A percentile compares a stretch with the other conserved stretches of the same genome.
phyloP scores from a whole-genome alignment of 1,139 yeast genomes.

The Wickerhamomyces sp. region DNA sequence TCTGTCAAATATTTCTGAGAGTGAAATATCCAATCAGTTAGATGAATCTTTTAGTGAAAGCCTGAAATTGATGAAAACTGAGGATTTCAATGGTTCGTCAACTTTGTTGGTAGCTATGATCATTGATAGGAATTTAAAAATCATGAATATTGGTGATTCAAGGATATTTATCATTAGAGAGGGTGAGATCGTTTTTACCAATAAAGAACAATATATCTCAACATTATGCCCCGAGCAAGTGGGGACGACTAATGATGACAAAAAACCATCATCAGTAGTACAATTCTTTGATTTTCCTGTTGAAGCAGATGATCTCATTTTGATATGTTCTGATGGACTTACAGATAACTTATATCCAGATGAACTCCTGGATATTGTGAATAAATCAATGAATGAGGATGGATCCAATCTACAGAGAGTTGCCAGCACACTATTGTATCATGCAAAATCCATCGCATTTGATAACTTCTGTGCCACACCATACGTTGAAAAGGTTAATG shows the following conservation, averaged over 20 bases:
- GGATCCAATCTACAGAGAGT: slow-evolving; percentile 33
- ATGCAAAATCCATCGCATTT: slow-evolving; percentile 48
- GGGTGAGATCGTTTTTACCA: slow-evolving; percentile 41
- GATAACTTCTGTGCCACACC: slow-evolving; percentile 55
- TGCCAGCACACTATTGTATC: slow-evolving; percentile 37
- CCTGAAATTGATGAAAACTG: slow-evolving; percentile 49
- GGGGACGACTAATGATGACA: slow-evolving; percentile 42
- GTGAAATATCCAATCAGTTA: slow-evolving; percentile 23
- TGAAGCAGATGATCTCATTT: slow-evolving; percentile 38
- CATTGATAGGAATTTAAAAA: slow-evolving; percentile 40
- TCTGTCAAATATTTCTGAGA: slow-evolving; percentile 9
- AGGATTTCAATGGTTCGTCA: slow-evolving; percentile 47
- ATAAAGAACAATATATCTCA: slow-evolving; percentile 45
- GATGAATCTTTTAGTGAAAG: slow-evolving; percentile 51
- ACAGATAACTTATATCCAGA: slow-evolving; percentile 48
- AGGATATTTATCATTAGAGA: slow-evolving; percentile 46
- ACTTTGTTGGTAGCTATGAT: slow-evolving; percentile 50
- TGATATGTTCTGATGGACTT: slow-evolving; percentile 52
- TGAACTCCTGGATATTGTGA: slow-evolving; percentile 40
- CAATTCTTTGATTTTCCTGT: slow-evolving; percentile 42
- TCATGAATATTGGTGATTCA: slow-evolving; percentile 55
- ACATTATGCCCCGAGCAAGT: slow-evolving; percentile 52
- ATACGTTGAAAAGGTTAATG: slow-evolving; percentile 47
- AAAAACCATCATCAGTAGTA: slow-evolving; percentile 47
- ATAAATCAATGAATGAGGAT: slow-evolving; percentile 27